phyloP scores from a whole-genome alignment of 2,329 filamentous ascomycete species.

The Didymella keratinophila region DNA sequence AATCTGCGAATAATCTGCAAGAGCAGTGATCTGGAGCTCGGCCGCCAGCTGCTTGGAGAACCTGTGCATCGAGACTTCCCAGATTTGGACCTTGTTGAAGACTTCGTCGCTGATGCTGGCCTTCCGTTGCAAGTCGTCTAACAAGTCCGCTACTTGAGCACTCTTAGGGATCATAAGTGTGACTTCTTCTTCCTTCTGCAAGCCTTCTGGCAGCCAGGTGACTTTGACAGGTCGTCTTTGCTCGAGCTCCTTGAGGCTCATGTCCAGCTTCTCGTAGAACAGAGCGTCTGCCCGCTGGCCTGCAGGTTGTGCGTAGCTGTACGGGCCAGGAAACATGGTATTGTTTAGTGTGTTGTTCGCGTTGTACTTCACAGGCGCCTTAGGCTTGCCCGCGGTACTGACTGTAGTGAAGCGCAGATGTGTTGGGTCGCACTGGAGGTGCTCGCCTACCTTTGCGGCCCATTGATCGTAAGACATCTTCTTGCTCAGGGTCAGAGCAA shows the following conservation, averaged over 20 bases:
- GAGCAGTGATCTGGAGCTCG: slow-evolving; percentile 76
- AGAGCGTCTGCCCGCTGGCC: slow-evolving; percentile 78
- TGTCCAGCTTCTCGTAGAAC: slow-evolving; percentile 93
- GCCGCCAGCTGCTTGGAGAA: slow-evolving; percentile 79
- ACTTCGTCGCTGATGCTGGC: slow-evolving; percentile 79
- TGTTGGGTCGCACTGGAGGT: slow-evolving; percentile 78
- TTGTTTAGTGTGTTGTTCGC: slow-evolving; percentile 74
- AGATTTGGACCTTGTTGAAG: slow-evolving; percentile 76
- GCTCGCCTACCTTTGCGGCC: slow-evolving; percentile 80
- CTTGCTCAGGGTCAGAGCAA: slow-evolving; percentile 80
- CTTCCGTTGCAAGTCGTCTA: slow-evolving; percentile 80
- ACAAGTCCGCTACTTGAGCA: slow-evolving; percentile 79
- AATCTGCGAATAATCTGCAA: slow-evolving; percentile 85
- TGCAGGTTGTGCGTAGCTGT: slow-evolving; percentile 72
- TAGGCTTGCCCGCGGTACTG: slow-evolving; percentile 79
- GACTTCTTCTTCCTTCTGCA: slow-evolving; percentile 85
- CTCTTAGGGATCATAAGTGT: slow-evolving; percentile 90
- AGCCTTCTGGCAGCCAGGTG: slow-evolving; percentile 85
- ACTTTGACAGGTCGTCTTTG: slow-evolving; percentile 89
- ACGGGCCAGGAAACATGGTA: slow-evolving; percentile 76
- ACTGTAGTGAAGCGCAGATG: slow-evolving; percentile 93
- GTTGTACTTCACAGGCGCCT: slow-evolving; percentile 77
- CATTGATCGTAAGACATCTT: slow-evolving; percentile 92
- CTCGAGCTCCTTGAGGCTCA: slow-evolving; percentile 91
- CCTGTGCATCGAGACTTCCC: slow-evolving; percentile 82